Conservation (phyloP, 202 grass and related monocot species). For the Panicum virgatum region DNA sequence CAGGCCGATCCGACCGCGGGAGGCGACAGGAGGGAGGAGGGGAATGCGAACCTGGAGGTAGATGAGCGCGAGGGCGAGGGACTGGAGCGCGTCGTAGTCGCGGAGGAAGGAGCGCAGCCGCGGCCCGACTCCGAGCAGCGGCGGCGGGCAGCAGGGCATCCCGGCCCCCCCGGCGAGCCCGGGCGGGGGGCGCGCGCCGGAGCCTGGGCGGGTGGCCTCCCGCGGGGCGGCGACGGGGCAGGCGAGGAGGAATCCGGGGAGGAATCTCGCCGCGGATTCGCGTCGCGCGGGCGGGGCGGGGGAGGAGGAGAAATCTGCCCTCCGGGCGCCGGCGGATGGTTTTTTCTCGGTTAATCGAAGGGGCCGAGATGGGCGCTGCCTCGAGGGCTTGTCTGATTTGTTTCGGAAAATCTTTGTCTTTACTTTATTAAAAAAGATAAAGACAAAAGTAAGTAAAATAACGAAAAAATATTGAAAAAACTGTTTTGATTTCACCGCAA, state of each 20-base stretch:
- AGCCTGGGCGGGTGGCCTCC: background rate
- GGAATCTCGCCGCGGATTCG: conserved; percentile 14
- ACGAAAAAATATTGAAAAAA: too few species aligned
- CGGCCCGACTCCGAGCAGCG: conserved; percentile 54
- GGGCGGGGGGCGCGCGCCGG: conserved; percentile 1
- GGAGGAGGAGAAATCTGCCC: conserved; percentile 15
- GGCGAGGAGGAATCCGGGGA: background rate
- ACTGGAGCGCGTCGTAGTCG: conserved; percentile 94
- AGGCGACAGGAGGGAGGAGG: background rate
- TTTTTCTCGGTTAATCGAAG: conserved; percentile 12
- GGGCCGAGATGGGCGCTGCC: background rate
- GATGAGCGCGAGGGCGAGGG: conserved; percentile 77
- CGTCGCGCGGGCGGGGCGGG: background rate
- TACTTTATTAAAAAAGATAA: background rate
- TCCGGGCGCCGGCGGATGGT: conserved; percentile 11
- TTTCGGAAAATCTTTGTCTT: background rate
- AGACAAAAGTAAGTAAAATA: too few species aligned
- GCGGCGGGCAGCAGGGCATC: conserved; percentile 68
- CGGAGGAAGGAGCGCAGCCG: conserved; percentile 83
- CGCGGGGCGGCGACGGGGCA: background rate
- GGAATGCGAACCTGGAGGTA: conserved; percentile 77
- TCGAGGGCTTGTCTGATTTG: background rate
- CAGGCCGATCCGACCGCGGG: conserved; percentile 31
- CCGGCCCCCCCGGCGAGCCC: conserved; percentile 31
- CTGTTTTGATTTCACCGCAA: too few species aligned